Conservation (phyloP, 2,329 filamentous ascomycete genomes). For the Aspergillus versicolor region DNA sequence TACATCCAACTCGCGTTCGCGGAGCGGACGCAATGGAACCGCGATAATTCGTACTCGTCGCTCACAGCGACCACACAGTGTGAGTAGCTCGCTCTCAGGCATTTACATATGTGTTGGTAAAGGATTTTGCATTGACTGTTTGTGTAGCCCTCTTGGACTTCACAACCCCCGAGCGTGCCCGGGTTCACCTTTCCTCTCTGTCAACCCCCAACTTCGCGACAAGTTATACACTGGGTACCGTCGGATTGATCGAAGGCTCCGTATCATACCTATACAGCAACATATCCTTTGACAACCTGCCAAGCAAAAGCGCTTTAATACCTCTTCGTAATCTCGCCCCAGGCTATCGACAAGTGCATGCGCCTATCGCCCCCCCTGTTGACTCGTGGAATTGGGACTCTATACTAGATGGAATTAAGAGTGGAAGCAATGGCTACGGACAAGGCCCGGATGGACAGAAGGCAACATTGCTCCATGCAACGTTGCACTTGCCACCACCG, state of each 20-base stretch:
- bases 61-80: conserved; percentile 81
- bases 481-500: conserved; percentile 58
- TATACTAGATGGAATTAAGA: conserved; percentile 22
- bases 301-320: conserved; percentile 70
- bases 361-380: conserved; percentile 36
- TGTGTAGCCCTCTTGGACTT: conserved; percentile 81
- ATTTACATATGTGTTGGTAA: neutral
- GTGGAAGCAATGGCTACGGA: neutral
- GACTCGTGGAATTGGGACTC: conserved; percentile 35
- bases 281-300: conserved; percentile 65
- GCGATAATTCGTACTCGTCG: conserved; percentile 86
- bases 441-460: conserved; percentile 27
- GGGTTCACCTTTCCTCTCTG: conserved; percentile 84
- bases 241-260: conserved; percentile 93
- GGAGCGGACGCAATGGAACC: conserved; percentile 80
- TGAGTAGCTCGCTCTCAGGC: conserved; percentile 36
- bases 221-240: conserved; percentile 84
- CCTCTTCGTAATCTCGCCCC: conserved; percentile 74
- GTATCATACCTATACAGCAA: conserved; percentile 95
- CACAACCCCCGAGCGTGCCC: conserved; percentile 76
- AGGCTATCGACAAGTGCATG: conserved; percentile 75
- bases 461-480: conserved; percentile 46
- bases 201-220: conserved; percentile 92
- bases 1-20: conserved; percentile 92
- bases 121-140: neutral